These are phyloP conservation scores for Starmerella kuoi DNA, from an alignment of 805 yeast genomes.

Conservation along the genomic window DNA sequence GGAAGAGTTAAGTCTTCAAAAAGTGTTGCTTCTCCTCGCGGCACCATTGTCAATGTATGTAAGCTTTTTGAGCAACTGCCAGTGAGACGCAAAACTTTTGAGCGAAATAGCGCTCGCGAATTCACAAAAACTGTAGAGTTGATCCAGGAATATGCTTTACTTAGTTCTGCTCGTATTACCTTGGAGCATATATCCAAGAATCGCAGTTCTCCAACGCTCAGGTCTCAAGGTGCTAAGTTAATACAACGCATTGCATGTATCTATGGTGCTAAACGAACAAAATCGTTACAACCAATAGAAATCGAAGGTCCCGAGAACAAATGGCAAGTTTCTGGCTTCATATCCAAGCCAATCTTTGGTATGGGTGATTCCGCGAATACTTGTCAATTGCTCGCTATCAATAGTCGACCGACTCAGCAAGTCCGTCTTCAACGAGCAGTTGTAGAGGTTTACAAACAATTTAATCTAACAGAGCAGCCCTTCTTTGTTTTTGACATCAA, in stretches of 20 bases:
- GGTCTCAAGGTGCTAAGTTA: constrained; percentile 37
- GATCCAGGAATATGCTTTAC: constrained; percentile 57
- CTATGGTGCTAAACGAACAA: constrained; percentile 55
- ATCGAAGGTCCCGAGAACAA: constrained; percentile 18
- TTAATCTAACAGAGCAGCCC: constrained; percentile 65
- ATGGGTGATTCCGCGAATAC: constrained; percentile 60
- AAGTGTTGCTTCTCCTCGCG: constrained; percentile 43
- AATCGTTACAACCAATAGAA: constrained; percentile 44
- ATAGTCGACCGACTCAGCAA: constrained; percentile 59
- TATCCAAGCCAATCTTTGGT: constrained; percentile 72
- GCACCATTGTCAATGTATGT: constrained; percentile 52
- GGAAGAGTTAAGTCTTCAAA: constrained; percentile 40
- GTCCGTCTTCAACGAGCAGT: constrained; percentile 45
- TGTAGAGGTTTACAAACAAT: constrained; percentile 61
- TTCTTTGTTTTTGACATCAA: constrained; percentile 49
- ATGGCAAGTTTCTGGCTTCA: constrained; percentile 36
- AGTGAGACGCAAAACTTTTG: constrained; percentile 65
- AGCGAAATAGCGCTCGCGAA: constrained; percentile 55
- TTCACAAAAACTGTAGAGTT: constrained; percentile 53
- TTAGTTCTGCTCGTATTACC: constrained; percentile 47
- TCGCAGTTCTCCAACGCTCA: constrained; percentile 11
- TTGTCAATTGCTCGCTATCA: constrained; percentile 63
- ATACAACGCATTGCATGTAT: constrained; percentile 49
- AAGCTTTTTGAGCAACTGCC: constrained; percentile 61
- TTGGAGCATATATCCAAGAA: constrained; percentile 39